Evolutionary conservation across 2,329 filamentous ascomycete species (phyloP).

Genomic region (Pseudogymnoascus sp.): DNA sequence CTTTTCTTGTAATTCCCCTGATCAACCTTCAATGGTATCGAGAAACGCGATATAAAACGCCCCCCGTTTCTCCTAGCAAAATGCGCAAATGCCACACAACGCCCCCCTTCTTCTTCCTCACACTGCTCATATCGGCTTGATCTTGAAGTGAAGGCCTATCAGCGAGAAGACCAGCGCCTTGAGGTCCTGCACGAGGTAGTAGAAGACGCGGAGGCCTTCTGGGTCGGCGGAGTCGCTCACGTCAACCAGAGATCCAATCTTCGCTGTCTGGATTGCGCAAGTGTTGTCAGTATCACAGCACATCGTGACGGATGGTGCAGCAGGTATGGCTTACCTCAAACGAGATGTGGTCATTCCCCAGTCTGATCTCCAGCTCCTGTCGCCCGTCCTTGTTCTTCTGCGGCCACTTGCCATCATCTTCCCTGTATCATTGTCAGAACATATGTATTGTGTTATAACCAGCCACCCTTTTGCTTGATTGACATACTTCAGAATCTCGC

Average conservation of each 20-base stretch:
- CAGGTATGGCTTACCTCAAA: conserved; percentile 65
- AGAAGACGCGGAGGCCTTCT: conserved; percentile 92
- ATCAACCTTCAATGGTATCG: conserved; percentile 6
- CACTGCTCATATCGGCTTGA: conserved; percentile 58
- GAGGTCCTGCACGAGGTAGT: conserved; percentile 94
- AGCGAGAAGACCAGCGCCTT: conserved; percentile 95
- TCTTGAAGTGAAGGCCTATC: conserved; percentile 97
- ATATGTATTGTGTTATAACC: background rate
- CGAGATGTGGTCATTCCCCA: conserved; percentile 93
- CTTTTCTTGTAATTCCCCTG: background rate
- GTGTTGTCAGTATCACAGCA: background rate
- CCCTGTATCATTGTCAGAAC: conserved; percentile 44
- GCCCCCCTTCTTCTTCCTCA: background rate
- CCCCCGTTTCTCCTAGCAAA: conserved; percentile 3
- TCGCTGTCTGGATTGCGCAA: conserved; percentile 62
- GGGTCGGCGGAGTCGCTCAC: conserved; percentile 94
- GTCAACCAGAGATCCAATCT: conserved; percentile 94
- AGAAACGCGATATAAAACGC: conserved; percentile 8
- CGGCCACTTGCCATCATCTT: conserved; percentile 97
- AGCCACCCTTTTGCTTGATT: background rate
- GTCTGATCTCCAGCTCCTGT: conserved; percentile 88
- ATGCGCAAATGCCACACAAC: conserved; percentile 5
- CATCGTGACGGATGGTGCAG: background rate
- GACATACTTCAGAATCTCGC: conserved; percentile 88
- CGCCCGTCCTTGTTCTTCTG: conserved; percentile 98